phyloP scores from a whole-genome alignment of 2,329 filamentous ascomycete species.

The Aspergillus alliaceus region DNA sequence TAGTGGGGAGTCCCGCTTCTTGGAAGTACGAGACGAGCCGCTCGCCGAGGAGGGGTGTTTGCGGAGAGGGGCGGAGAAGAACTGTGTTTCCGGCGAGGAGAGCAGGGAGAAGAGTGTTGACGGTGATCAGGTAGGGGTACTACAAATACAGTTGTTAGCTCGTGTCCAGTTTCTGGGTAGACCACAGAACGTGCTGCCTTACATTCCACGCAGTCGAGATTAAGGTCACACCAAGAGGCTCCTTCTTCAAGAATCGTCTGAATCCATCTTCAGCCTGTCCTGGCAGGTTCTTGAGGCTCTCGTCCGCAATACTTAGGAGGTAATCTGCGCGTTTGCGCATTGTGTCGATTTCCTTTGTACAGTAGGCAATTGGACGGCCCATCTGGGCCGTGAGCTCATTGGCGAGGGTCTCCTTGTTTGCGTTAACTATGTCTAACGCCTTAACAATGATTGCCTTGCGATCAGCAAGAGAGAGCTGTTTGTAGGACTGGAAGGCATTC shows the following conservation, averaged over 20 bases:
- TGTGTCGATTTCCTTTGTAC: slow-evolving; percentile 76
- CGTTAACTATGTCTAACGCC: slow-evolving; percentile 68
- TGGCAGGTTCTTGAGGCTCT: slow-evolving; percentile 73
- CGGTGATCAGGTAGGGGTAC: slow-evolving; percentile 88
- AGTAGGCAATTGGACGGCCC: slow-evolving; percentile 85
- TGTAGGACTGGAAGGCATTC: slow-evolving; percentile 52
- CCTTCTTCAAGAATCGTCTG: slow-evolving; percentile 81
- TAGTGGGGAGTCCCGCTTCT: slow-evolving; percentile 74
- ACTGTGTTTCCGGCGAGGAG: slow-evolving; percentile 83
- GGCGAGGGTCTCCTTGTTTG: slow-evolving; percentile 73
- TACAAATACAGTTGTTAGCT: slow-evolving; percentile 35
- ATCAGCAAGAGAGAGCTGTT: slow-evolving; percentile 68
- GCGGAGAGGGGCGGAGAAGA: slow-evolving; percentile 87
- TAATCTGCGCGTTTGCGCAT: slow-evolving; percentile 81
- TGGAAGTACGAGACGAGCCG: slow-evolving; percentile 72
- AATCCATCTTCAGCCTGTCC: slow-evolving; percentile 83
- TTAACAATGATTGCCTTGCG: slow-evolving; percentile 79
- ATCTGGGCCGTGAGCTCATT: slow-evolving; percentile 85
- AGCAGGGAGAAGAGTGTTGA: slow-evolving; percentile 88
- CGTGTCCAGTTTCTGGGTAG: neutral
- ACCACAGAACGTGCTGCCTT: slow-evolving; percentile 40
- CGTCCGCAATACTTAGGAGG: slow-evolving; percentile 76
- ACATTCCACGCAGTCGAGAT: slow-evolving; percentile 94
- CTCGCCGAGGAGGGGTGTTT: slow-evolving; percentile 85
- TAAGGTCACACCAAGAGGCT: slow-evolving; percentile 79